Base-by-base conservation (phyloP, 1,139 yeast genomes). In the Petasospora fabianii region DNA sequence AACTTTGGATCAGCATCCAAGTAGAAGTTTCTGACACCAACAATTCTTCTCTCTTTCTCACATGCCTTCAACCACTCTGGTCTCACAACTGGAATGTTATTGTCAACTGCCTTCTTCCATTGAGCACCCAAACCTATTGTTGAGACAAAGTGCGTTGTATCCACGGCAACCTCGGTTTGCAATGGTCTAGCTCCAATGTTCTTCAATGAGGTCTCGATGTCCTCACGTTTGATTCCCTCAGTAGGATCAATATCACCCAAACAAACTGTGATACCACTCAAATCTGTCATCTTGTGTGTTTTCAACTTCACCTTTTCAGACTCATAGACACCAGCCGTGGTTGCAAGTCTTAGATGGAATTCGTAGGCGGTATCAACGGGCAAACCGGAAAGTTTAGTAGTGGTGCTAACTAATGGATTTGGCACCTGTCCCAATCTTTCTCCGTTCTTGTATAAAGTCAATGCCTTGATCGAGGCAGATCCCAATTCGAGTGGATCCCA, bases 31-130 rank as follows among this genome's bases (percentile, higher is more conserved):
- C 96, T 74, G 12, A 94, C 99, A 21, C 97, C 96, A 30, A 90
- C 95, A 44, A 92, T 79, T 55, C 97, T 68, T 51, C 95, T 76
- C 56, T 90, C 97, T 35, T 75, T 64, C 55, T 87, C 95, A 66
- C 98, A 92, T 0, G 97, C 97, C 62, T 85, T 83, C 43, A 92
- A 69, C 97, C 97, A 92, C 59, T 92, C 97, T 0, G 98, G 98
- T 60, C 96, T 76, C 20, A 92, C 92, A 31, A 92, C 77, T 3
- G 99, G 99, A 43, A 92, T 88, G 59, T 90, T 92, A 71, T 80
- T 75, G 44, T 84, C 90, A 46, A 76, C 73, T 1, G 98, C 98
- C 59, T 80, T 83, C 48, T 80, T 69, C 66, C 71, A 86, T 56
- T 84, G 87, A 2, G 74, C 63, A 3, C 77, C 78, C 38, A 73